These are phyloP conservation scores for Jacaranda mimosifolia DNA, from an alignment of 257 asterid genomes.

Conservation along the genomic window DNA sequence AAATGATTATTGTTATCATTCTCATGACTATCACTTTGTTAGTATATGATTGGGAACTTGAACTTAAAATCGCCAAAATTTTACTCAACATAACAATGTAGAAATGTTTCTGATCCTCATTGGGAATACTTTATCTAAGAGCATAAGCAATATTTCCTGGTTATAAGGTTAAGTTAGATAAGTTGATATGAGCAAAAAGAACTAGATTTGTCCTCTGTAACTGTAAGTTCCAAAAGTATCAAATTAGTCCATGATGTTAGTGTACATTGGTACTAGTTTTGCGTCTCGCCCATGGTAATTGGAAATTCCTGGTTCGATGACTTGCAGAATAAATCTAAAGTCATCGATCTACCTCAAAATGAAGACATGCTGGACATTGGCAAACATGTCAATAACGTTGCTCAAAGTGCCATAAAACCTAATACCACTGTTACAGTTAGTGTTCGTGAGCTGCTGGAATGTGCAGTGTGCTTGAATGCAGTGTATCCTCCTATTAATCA, in stretches of 20 bases:
- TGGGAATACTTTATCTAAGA: too few relatives aligned
- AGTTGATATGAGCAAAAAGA: not conserved
- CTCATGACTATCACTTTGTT: too few relatives aligned
- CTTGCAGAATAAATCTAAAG: conserved; percentile 44
- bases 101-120: too few relatives aligned
- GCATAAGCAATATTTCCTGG: not conserved
- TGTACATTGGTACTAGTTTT: not conserved
- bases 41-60: too few relatives aligned
- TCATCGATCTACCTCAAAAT: conserved; percentile 55
- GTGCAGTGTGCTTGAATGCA: conserved; percentile 59
- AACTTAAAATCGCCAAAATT: too few relatives aligned
- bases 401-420: conserved; percentile 15
- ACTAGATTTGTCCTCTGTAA: too few relatives aligned
- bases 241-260: too few relatives aligned
- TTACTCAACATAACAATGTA: too few relatives aligned
- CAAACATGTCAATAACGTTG: conserved; percentile 43
- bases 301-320: conserved; percentile 51
- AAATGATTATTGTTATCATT: too few relatives aligned
- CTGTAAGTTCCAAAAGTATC: too few relatives aligned
- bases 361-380: conserved; percentile 47
- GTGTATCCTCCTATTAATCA: conserved; percentile 61
- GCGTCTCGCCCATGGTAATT: conserved; percentile 45
- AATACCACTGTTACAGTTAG: conserved; percentile 50
- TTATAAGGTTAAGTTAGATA: not conserved
- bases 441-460: conserved; percentile 58